Conservation (phyloP, 306 rosid genomes). For the Lagenaria siceraria region DNA sequence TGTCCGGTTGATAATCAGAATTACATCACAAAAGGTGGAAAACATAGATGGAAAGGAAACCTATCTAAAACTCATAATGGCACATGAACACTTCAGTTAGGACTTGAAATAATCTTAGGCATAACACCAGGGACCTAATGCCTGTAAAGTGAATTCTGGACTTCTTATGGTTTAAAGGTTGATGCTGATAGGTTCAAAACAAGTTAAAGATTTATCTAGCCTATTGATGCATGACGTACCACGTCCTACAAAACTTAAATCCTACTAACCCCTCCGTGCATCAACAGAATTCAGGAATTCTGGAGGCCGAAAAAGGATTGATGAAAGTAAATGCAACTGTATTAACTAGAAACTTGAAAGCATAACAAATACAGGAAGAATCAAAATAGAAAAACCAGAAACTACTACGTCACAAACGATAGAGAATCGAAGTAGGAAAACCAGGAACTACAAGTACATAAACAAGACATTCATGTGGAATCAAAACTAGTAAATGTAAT, state of each 20-base stretch:
- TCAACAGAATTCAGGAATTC: neutral
- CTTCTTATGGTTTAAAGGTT: neutral
- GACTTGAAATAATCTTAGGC: neutral
- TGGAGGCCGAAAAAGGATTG: neutral
- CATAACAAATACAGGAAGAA: neutral
- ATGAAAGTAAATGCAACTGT: neutral
- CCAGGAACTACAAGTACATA: neutral
- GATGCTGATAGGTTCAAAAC: neutral
- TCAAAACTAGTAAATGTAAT: neutral
- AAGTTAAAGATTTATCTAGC: neutral
- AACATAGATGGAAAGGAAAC: neutral
- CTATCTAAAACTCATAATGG: neutral
- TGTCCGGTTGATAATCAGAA: conserved; percentile 4
- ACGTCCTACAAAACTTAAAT: neutral
- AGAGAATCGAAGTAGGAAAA: neutral
- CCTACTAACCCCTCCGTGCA: neutral
- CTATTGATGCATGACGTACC: neutral
- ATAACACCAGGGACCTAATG: neutral
- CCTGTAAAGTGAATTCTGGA: neutral
- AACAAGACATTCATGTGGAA: neutral
- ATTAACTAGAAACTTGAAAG: neutral
- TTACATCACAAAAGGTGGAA: neutral
- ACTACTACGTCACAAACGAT: neutral
- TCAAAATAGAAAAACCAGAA: neutral
- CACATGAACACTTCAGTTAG: neutral